Evolutionary conservation across 257 asterid species (phyloP), one percentile per base, ranked within the genome.

Genomic region (Prunella vulgaris): DNA sequence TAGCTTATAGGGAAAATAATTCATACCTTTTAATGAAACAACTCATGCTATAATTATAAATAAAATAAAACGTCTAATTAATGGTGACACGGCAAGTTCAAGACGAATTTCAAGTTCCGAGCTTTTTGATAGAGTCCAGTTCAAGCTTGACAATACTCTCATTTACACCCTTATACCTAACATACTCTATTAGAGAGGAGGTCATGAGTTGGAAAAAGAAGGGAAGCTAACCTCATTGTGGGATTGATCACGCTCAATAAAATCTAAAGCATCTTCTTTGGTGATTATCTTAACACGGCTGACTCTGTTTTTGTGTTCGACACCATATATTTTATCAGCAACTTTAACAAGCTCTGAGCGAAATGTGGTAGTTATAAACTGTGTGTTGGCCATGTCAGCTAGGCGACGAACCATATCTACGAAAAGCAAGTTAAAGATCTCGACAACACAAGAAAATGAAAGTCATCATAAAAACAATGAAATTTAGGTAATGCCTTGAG

Each of bases 251-350:
- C 82, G 92, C 78, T 93, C 99, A 46, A 93, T 84, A 51, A 93
- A 93, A 72, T 84, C 90, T 49, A 93, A 51, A 69, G 99, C 99
- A 38, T 84, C 90, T 69, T 90, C 99, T 77, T 74, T 84, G 63
- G 90, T 57, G 68, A 87, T 80, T 33, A 93, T 88, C n/a, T 83
- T 74, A 38, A 93, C 99, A 32, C 79, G 85, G 82, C 99, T 93
- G 69, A 93, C 97, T 81, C 94, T 85, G 68, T 84, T 88, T 78
- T 85, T 90, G 86, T 93, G 99, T 0, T 88, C 83, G 64, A 93
- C 99, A 1, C 97, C 93, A 64, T 93, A 93, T 65, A 90, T 88
- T 82, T 93, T 93, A 79, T 93, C 99, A 60, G 99, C 96, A 28
- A 90, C 97, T 80, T 87, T 93, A 80, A 93, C 99, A 25, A 93